These are phyloP conservation scores for Corynascus novoguineensis DNA, from an alignment of 495 filamentous ascomycete genomes.

Conservation along the genomic window DNA sequence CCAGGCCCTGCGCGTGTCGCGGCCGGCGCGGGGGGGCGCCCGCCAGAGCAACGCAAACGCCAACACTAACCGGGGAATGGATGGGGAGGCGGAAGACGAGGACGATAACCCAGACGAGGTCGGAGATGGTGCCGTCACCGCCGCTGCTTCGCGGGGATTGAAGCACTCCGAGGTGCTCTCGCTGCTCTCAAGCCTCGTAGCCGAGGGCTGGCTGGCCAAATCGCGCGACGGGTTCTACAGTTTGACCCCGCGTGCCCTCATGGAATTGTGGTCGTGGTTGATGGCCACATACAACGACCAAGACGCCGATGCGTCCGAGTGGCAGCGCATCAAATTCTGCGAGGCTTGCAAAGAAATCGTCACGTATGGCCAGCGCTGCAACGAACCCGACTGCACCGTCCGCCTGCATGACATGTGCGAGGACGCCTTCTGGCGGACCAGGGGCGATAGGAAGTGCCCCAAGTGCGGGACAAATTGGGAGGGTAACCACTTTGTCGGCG, in stretches of 20 bases:
- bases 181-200: constrained; percentile 61
- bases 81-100: constrained; percentile 37
- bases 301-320: constrained; percentile 50
- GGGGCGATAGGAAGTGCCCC: constrained; percentile 60
- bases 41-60: constrained; percentile 35
- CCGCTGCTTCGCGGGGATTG: constrained; percentile 45
- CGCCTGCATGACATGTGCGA: constrained; percentile 76
- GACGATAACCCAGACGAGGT: constrained; percentile 29
- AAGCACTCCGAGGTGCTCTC: constrained; percentile 71
- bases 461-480: constrained; percentile 67
- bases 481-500: constrained; percentile 72
- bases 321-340: constrained; percentile 77
- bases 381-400: constrained; percentile 57
- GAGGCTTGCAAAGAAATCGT: constrained; percentile 86
- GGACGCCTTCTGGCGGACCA: constrained; percentile 62
- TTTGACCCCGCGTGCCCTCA: constrained; percentile 67
- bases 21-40: constrained; percentile 40
- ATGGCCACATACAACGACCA: constrained; percentile 76
- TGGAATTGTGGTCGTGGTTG: constrained; percentile 81
- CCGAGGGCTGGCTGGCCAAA: constrained; percentile 79
- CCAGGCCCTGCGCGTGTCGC: constrained; percentile 63
- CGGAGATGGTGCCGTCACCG: constrained; percentile 24
- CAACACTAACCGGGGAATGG: constrained; percentile 30
- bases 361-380: constrained; percentile 80
- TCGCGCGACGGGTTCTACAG: constrained; percentile 65